phyloP scores from a whole-genome alignment of 2,329 filamentous ascomycete genomes.

The Monilinia aucupariae region DNA sequence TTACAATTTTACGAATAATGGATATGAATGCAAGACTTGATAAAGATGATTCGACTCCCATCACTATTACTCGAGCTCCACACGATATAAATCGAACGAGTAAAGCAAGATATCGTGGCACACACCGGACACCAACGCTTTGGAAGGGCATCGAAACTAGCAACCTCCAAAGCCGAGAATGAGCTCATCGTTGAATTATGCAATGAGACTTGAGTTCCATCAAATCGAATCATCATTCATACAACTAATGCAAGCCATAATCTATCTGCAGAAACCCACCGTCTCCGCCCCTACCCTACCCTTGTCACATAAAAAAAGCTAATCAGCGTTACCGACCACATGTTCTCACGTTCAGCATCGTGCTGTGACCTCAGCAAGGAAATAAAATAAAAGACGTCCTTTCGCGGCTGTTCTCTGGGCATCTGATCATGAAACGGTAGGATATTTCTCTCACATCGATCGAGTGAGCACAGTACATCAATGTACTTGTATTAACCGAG shows the following conservation, averaged over 20 bases:
- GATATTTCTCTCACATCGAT: slow-evolving; percentile 42
- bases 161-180: neutral
- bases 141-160: too few species aligned
- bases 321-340: slow-evolving; percentile 36
- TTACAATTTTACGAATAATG: neutral
- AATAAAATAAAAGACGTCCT: slow-evolving; percentile 33
- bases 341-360: slow-evolving; percentile 41
- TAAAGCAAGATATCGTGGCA: neutral
- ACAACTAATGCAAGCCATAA: neutral
- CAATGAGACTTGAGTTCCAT: too few species aligned
- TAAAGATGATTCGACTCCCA: neutral
- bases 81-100: neutral
- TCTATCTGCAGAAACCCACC: neutral
- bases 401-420: slow-evolving; percentile 45
- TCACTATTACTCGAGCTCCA: neutral
- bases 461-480: too few species aligned
- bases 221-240: neutral
- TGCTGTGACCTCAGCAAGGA: slow-evolving; percentile 38
- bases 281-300: neutral
- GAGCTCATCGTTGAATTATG: neutral
- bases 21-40: neutral
- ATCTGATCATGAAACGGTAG: slow-evolving; percentile 45
- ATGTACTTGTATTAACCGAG: slow-evolving; percentile 43
- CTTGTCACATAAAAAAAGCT: slow-evolving; percentile 38
- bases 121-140: neutral